Evolutionary conservation across 2,329 filamentous ascomycete genomes (phyloP), one percentile per base, ranked within the genome.

Genomic region (Colletotrichum navitas): DNA sequence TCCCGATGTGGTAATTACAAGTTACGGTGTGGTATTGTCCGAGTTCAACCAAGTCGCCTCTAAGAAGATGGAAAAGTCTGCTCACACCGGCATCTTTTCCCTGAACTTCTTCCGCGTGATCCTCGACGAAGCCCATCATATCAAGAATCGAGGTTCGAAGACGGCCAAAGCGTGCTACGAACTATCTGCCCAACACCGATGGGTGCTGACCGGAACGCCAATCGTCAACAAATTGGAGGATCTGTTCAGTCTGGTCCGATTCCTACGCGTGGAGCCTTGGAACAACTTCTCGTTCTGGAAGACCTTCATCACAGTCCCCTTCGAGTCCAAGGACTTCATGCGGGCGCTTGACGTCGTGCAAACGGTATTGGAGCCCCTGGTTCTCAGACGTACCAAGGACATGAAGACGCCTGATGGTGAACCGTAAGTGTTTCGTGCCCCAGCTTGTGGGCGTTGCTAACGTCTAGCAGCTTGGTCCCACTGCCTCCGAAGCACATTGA

Each of bases 221-320:
- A 98, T 99, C 68, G 95, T 99, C 75, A 99, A 99, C 80, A 92
- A 94, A 54, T 86, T 99, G 0, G 95, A 98, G 80, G 96, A 98
- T 81, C 84, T 99, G 18, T 98, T 98, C 83, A 97, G 94, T 77
- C 83, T 99, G 47, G 94, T 98, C 16, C 91, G 94, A 3, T 99
- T 98, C 82, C 84, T 99, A 14, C 91, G 94, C 68, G 96, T 99
- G 5, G 95, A 98, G 79, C 96, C 96, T 0, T 99, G 96, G 96
- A 96, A 93, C 77, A 98, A 98, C 80, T 99, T 99, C 80, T 97
- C 95, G 0, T 99, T 97, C 83, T 99, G 96, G 96, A 95, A 95
- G 79, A 98, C 96, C 0, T 99, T 99, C 80, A 98, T 99, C 78
- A 99, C 96, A 0, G 92, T 97, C 1, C 96, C 96, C 0, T 99